Evolutionary conservation across 805 yeast species (phyloP), one percentile per base, ranked within the genome.

Genomic region (Wickerhamiella nectarea): DNA sequence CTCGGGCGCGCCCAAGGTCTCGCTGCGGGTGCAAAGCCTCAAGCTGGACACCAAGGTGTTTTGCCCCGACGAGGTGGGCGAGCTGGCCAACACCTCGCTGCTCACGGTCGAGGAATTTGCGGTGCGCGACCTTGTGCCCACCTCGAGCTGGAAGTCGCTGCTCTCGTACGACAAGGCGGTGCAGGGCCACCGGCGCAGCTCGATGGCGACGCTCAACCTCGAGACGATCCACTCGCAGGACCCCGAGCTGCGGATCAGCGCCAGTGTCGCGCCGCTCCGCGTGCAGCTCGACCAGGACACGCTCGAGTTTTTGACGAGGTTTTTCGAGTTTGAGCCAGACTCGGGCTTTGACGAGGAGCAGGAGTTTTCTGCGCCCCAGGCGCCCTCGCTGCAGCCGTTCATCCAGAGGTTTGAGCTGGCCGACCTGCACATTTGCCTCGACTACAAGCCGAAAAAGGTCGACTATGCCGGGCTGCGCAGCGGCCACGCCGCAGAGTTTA

Each of bases 261-360:
- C 36, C n/a, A 17, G 15, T 2, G 61, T 84, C 0, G 63, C 81
- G 15, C 98, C 98, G 0, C 55, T 91, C 36, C 66, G 95, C 41
- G 60, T 91, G 12, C 85, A 84, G 57, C 76, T 91, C 36, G 97
- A 91, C 59, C 98, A 91, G 58, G 97, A 89, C 55, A 83, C 96
- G 0, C 65, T 86, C 15, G 95, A 86, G 45, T 87, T 89, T 51
- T 52, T 86, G 25, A 73, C 76, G 0, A 66, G 95, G 29, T 91
- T 85, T 61, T 75, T 80, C 26, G 86, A 78, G 47, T 91, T 91
- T 57, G 78, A 75, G 54, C 94, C 83, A 54, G 70, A 26, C 6
- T 25, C 18, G 5, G 42, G 7, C 6, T n/a, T 15, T 8, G 52
- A 45, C 7, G 57, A 46, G 3, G 35, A 25, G 6, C 31, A 36